Percentiles rank a stretch among this genome's conserved stretches.
These are phyloP conservation scores for Suillus occidentalis DNA, from an alignment of 768 basidiomycete genomes.

Conservation along the genomic window DNA sequence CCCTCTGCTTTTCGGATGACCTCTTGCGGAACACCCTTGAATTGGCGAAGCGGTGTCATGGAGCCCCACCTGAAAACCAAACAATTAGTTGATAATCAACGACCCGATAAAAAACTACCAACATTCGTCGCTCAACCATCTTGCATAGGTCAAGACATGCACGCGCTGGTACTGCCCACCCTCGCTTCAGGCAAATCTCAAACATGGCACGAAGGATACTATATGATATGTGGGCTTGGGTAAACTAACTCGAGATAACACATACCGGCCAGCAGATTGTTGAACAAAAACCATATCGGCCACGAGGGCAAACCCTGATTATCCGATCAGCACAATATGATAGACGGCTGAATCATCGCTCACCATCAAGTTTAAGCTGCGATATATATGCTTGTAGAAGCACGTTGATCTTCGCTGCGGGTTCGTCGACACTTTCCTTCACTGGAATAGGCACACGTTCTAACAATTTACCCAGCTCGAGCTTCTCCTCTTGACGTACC, in stretches of 20 bases:
- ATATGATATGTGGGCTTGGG: constrained; percentile 6
- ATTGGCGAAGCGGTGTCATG: constrained; percentile 96
- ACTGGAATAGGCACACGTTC: constrained; percentile 97
- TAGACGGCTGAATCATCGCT: constrained; percentile 7
- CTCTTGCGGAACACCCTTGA: constrained; percentile 85
- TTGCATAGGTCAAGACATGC: constrained; percentile 93
- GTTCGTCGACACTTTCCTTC: constrained; percentile 95
- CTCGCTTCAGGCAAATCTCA: constrained; percentile 95
- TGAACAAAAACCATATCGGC: constrained; percentile 97
- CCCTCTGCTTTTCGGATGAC: constrained; percentile 90
- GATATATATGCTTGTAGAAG: constrained; percentile 94
- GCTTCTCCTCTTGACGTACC: constrained; percentile 81
- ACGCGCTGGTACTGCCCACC: constrained; percentile 95
- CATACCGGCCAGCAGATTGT: constrained; percentile 90
- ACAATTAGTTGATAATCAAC: constrained; percentile 2
- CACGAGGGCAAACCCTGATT: constrained; percentile 73
- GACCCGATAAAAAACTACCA: constrained; percentile 22
- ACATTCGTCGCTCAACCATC: constrained; percentile 90
- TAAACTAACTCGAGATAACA: neutral
- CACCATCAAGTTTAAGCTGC: constrained; percentile 86
- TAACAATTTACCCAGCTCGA: constrained; percentile 85
- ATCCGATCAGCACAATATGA: neutral
- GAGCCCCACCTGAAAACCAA: constrained; percentile 78
- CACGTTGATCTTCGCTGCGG: constrained; percentile 96
- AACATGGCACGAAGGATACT: constrained; percentile 95